Evolutionary conservation across 1,284 basidiomycete species (phyloP), one percentile per base, ranked within the genome.

Genomic region (Phylloporus sp.): DNA sequence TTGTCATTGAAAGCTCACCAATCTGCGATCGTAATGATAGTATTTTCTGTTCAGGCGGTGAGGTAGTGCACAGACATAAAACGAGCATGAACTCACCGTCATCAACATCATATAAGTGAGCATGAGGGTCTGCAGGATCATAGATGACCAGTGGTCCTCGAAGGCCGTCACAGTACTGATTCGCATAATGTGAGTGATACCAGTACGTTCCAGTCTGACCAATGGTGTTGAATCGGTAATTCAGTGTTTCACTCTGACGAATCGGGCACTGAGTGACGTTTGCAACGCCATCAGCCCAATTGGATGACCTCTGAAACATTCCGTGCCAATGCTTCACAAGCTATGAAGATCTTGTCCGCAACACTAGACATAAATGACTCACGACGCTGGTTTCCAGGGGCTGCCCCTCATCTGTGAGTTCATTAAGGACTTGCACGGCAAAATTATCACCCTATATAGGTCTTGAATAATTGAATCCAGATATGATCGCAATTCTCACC

Each of bases 131-230:
- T 1, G 72, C 2, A 2, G 76, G 79, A 55, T 80, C 80, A 54
- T 81, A 78, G 13, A 81, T 72, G 15, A 82, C 74, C 15, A 76
- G 39, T 6, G 78, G 70, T 2, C 85, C 84, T 50, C 83, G 76
- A 34, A 83, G 73, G n/a, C 83, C 83, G 58, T 84, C 82, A 58
- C 81, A 83, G 61, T 84, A 82, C 46, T 75, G 74, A 26, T 55
- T 68, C 2, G 18, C 28, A 56, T 61, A 72, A 49, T 75, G 74
- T 6, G 77, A 79, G 51, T 77, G 77, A 42, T 77, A 77, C 75
- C 77, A 77, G 53, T 69, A 77, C 8, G 76, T 75, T 53, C 77
- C 75, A 4, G 56, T 72, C 51, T 76, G 77, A 22, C 59, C 53
- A 3, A n/a, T 39, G 18, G 60, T 40, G 10, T 42, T 51, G 58